Evolutionary conservation across 176 grass and related monocot species (phyloP), one percentile per base, ranked within the genome.

Genomic region (Paspalum notatum): DNA sequence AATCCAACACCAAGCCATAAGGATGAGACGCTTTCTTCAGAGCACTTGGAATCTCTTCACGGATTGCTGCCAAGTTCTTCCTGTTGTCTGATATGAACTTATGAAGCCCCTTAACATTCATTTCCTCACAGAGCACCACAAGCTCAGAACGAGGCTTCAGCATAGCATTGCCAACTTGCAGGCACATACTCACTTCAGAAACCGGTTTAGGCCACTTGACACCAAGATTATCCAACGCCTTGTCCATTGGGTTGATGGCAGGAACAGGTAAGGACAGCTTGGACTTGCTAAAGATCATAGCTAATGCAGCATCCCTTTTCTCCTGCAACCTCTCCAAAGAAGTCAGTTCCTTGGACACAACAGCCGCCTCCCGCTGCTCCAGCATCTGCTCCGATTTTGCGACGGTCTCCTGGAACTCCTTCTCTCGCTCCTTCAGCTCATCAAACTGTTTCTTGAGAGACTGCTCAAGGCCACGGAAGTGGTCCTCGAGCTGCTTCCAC

Each of bases 401-500:
- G 11, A 90, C 50, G 0, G 80, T 84, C 71, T 66, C 72, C 53
- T 71, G 82, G 77, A 91, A 97, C 87, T 94, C 91, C 62, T 62
- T 74, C 66, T 97, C 94, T 75, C 94, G 89, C 69, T 83, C 73
- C 75, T 94, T 88, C 4, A 97, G 81, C 68, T 92, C 94, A 14
- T 86, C 74, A 47, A 97, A 92, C 64, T 87, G 89, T 73, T 77
- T 84, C 75, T 92, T 97, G 37, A 97, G 79, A 2, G 94, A 94
- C 55, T 83, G 89, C 47, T 97, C 91, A 14, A 97, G 94, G 5
- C 94, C 94, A 45, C 80, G 89, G 66, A 97, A 97, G 79, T 97
- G 94, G 14, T 94, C 94, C 72, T 97, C 94, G n/a, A 97, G 91
- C 39, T 97, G 89, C 86, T 92, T 92, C 94, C 94, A 97, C 87